Base-by-base conservation (phyloP, 2,329 filamentous ascomycete species). In the Hirsutella minnesotensis region DNA sequence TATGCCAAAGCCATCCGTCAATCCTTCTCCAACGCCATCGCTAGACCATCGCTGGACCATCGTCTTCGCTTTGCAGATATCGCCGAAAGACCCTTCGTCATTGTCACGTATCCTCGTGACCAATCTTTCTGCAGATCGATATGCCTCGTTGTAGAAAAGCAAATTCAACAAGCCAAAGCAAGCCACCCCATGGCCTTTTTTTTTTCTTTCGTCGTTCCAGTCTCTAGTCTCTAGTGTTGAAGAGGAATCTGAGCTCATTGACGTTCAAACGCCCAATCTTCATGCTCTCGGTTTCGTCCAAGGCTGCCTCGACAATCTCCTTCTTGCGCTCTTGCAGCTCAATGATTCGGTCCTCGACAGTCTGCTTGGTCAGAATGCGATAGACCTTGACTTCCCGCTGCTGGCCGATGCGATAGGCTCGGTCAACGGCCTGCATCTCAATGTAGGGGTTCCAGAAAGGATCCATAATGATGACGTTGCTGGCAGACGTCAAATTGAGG, bases 381-480 rank as follows among this genome's bases (percentile, higher is more conserved):
- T 95, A 87, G 1, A 95, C 82, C 43, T 79, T 73, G 4, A 95
- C 89, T 8, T 79, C 67, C 4, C 73, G 72, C 50, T 71, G 66
- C 63, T 95, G 89, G 1, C 88, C 88, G 51, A 95, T 89, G 9
- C 89, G 83, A 61, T 95, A 83, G 3, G 88, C 86, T 19, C 89
- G 83, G 58, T 94, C 89, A 40, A 95, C 81, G 4, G 89, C 89
- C 63, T 95, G 89, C 62, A 88, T 86, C 63, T 95, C 89, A 39
- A 94, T 83, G 56, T 83, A 94, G 0, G 88, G 89, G 49, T 95
- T 95, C 86, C 87, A 95, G 65, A 94, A 94, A 0, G 88, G 88
- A 57, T 95, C 88, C 56, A 94, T 79, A 49, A 95, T 84, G 59
- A 95, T 86, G 51, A 95, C 86, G 49, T 87, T 82, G 1, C 81